These are phyloP conservation scores for Pleochaeta shiraiana DNA, from an alignment of 2,329 filamentous ascomycete genomes.

Conservation along the genomic window DNA sequence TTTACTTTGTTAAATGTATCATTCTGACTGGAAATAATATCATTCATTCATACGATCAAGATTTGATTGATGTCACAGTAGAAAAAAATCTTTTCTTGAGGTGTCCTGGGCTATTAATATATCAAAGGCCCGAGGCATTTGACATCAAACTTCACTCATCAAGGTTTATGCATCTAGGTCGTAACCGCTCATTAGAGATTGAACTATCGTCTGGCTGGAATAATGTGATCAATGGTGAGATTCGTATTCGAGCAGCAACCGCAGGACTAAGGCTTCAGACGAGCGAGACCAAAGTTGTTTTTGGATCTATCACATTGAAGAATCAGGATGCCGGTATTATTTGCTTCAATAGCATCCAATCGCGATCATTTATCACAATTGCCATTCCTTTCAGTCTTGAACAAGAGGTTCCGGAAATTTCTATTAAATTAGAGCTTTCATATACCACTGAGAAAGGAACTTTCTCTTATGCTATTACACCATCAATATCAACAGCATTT, in stretches of 20 bases:
- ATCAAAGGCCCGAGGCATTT: conserved; percentile 46
- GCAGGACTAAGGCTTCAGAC: conserved; percentile 42
- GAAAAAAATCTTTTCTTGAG: conserved; percentile 26
- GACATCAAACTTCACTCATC: conserved; percentile 44
- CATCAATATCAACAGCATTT: conserved; percentile 47
- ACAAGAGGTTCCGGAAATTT: conserved; percentile 46
- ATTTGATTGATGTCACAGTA: conserved; percentile 18
- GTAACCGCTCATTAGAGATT: conserved; percentile 56
- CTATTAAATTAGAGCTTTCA: conserved; percentile 51
- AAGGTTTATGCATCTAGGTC: conserved; percentile 56
- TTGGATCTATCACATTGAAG: conserved; percentile 23
- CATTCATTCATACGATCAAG: conserved; percentile 40
- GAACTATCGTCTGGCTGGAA: conserved; percentile 57
- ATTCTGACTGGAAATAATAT: conserved; percentile 42
- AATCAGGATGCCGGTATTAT: conserved; percentile 32
- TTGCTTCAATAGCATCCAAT: conserved; percentile 25
- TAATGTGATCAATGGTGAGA: conserved; percentile 32
- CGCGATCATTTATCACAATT: conserved; percentile 31
- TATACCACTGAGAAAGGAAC: conserved; percentile 46
- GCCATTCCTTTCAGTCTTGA: conserved; percentile 68
- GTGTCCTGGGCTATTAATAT: conserved; percentile 45
- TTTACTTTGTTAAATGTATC: conserved; percentile 54
- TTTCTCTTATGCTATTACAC: conserved; percentile 40
- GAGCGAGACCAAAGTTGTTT: conserved; percentile 31
- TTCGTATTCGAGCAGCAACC: conserved; percentile 40